Evolutionary conservation across 164 flowering plant genomes (phyloP).

Genomic region (Chloranthus sessilifolius): DNA sequence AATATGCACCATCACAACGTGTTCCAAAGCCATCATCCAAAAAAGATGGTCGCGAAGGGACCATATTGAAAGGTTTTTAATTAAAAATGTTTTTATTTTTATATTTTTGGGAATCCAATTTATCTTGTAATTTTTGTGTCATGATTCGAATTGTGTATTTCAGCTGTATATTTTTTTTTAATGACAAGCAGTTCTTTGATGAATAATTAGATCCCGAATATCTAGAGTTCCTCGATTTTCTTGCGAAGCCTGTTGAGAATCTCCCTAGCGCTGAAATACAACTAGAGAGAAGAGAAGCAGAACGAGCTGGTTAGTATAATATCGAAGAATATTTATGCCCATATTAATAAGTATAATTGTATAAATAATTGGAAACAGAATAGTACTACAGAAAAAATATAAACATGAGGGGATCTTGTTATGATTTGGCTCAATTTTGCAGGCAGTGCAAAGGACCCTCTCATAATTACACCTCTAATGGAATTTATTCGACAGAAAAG

Average conservation of each 20-base stretch:
- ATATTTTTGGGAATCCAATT: neutral
- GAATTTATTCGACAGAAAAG: slow-evolving; percentile 84
- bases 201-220: slow-evolving; percentile 69
- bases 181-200: slow-evolving; percentile 24
- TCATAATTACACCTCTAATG: slow-evolving; percentile 79
- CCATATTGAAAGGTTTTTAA: slow-evolving; percentile 74
- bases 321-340: neutral
- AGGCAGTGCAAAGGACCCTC: slow-evolving; percentile 68
- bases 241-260: slow-evolving; percentile 85
- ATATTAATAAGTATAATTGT: neutral
- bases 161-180: slow-evolving; percentile 8
- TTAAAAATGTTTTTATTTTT: too few species aligned
- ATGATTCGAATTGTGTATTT: neutral
- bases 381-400: too few species aligned
- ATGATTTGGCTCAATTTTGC: too few species aligned
- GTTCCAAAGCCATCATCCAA: slow-evolving; percentile 64
- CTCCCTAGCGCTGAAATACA: slow-evolving; percentile 97
- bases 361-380: neutral
- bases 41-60: slow-evolving; percentile 91
- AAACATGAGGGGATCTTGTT: too few species aligned
- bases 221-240: slow-evolving; percentile 76
- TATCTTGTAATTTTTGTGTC: neutral
- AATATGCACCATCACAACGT: slow-evolving; percentile 93
- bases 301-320: slow-evolving; percentile 63
- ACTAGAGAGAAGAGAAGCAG: slow-evolving; percentile 86